Evolutionary conservation across 176 grass and related monocot genomes (phyloP).

Genomic region (Calamus simplicifolius): DNA sequence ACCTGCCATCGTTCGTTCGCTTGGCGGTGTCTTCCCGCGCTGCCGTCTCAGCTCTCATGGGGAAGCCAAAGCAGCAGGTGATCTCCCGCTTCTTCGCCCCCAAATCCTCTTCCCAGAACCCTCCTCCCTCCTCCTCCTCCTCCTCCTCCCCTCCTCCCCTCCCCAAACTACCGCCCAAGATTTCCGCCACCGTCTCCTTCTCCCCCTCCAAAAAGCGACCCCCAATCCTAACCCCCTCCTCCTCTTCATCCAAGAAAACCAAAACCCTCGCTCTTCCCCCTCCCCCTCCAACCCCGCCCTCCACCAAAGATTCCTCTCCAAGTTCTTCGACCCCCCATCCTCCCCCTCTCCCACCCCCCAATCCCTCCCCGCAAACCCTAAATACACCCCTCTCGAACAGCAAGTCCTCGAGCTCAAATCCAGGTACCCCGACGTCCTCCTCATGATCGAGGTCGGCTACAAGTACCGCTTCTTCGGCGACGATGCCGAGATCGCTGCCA

Average conservation of each 20-base stretch:
- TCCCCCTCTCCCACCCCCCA: not conserved
- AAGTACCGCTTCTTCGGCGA: slow-evolving; percentile 82
- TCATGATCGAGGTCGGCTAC: slow-evolving; percentile 96
- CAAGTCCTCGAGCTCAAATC: slow-evolving; percentile 74
- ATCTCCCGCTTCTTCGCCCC: slow-evolving; percentile 85
- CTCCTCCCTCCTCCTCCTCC: slow-evolving; percentile 6
- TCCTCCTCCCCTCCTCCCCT: slow-evolving; percentile 14
- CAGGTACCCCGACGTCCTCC: slow-evolving; percentile 52
- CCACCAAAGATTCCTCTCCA: slow-evolving; percentile 44
- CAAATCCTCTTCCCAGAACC: slow-evolving; percentile 17
- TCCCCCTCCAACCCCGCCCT: slow-evolving; percentile 20
- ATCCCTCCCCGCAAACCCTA: slow-evolving; percentile 15
- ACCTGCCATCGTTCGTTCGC: too few relatives aligned
- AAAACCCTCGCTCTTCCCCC: slow-evolving; percentile 15
- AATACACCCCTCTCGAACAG: slow-evolving; percentile 76
- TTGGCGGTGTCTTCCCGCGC: not conserved
- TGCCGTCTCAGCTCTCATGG: slow-evolving; percentile 38
- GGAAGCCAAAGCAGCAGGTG: slow-evolving; percentile 77
- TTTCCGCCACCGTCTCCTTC: slow-evolving; percentile 48
- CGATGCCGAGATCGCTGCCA: slow-evolving; percentile 66
- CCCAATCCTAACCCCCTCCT: slow-evolving; percentile 31
- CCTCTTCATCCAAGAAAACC: slow-evolving; percentile 22
- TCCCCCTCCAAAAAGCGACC: slow-evolving; percentile 53
- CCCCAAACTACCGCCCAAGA: slow-evolving; percentile 25
- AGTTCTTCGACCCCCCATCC: slow-evolving; percentile 40